Percentiles rank a stretch among this genome's conserved stretches.
These are phyloP conservation scores for Apiotrichum porosum DNA, from an alignment of 1,284 basidiomycete species.

Conservation along the genomic window DNA sequence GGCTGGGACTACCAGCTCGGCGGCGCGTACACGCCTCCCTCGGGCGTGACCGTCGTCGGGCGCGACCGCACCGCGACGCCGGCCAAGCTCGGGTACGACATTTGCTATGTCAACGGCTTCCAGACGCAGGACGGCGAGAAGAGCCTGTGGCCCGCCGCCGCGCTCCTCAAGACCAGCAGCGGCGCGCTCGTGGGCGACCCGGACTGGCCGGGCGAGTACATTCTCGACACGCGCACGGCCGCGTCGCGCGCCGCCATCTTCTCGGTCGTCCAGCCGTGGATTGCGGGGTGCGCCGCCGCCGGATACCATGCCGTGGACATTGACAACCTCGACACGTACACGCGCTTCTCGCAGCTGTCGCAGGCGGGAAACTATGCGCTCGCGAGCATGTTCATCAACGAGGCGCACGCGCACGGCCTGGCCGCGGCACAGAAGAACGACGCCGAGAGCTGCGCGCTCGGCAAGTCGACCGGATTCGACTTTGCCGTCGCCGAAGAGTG, in stretches of 20 bases:
- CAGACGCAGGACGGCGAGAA: not conserved
- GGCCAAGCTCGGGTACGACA: not conserved
- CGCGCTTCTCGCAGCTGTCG: not conserved
- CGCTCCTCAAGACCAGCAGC: not conserved
- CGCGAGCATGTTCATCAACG: constrained; percentile 1
- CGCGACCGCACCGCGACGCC: not conserved
- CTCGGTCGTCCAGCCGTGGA: not conserved
- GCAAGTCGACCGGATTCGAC: constrained; percentile 1
- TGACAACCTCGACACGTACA: constrained; percentile 2
- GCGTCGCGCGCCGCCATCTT: not conserved
- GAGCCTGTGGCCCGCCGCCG: not conserved
- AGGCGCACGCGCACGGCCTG: not conserved
- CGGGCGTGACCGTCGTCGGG: constrained; percentile 1
- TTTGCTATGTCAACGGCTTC: constrained; percentile 5
- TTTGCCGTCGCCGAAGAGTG: constrained; percentile 1
- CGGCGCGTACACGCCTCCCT: not conserved
- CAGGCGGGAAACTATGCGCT: not conserved
- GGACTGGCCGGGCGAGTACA: not conserved
- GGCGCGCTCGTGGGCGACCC: not conserved
- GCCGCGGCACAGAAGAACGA: constrained; percentile 1
- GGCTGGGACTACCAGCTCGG: constrained; percentile 3
- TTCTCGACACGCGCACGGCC: not conserved
- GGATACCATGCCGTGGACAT: not conserved
- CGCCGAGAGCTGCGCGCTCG: not conserved
- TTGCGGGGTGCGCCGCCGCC: not conserved